Percentiles rank a stretch among this genome's conserved stretches.
Evolutionary conservation across 2,329 filamentous ascomycete genomes (phyloP).

Genomic region (Elsinoe ampelina): DNA sequence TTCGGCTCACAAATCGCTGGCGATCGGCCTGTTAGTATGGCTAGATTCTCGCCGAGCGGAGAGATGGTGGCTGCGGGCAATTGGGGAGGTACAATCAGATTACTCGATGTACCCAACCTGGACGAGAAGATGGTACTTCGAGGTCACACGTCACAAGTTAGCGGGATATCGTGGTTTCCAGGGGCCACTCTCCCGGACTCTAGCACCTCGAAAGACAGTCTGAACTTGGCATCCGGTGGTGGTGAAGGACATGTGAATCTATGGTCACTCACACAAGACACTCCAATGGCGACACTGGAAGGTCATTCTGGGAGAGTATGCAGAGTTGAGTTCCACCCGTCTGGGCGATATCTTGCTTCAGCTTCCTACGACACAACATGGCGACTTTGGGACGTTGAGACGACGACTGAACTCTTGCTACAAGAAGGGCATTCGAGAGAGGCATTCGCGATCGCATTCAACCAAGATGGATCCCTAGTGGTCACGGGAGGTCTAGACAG

Average conservation of each 20-base stretch:
- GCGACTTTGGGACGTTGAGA: constrained; percentile 90
- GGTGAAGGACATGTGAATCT: constrained; percentile 81
- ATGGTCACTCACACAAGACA: constrained; percentile 82
- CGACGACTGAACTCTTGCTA: constrained; percentile 69
- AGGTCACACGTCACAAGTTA: constrained; percentile 81
- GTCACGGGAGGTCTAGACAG: constrained; percentile 91
- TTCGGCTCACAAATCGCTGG: constrained; percentile 90
- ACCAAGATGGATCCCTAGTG: constrained; percentile 78
- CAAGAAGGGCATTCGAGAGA: constrained; percentile 94
- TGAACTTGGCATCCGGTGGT: constrained; percentile 85
- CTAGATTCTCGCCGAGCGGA: constrained; percentile 78
- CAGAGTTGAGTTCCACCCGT: constrained; percentile 88
- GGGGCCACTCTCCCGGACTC: constrained; percentile 63
- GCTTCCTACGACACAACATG: constrained; percentile 95
- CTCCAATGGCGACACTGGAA: constrained; percentile 68
- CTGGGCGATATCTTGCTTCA: constrained; percentile 78
- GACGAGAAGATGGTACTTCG: constrained; percentile 66
- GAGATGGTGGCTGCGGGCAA: constrained; percentile 80
- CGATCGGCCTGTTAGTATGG: constrained; percentile 84
- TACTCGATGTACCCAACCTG: constrained; percentile 75
- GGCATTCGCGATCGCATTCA: constrained; percentile 84
- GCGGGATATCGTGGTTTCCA: constrained; percentile 84
- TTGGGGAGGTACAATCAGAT: constrained; percentile 81
- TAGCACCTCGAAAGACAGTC: constrained; percentile 54
- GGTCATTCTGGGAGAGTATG: constrained; percentile 85